Conservation (phyloP, 176 grass and related monocot species). For the Triticum monococcum region DNA sequence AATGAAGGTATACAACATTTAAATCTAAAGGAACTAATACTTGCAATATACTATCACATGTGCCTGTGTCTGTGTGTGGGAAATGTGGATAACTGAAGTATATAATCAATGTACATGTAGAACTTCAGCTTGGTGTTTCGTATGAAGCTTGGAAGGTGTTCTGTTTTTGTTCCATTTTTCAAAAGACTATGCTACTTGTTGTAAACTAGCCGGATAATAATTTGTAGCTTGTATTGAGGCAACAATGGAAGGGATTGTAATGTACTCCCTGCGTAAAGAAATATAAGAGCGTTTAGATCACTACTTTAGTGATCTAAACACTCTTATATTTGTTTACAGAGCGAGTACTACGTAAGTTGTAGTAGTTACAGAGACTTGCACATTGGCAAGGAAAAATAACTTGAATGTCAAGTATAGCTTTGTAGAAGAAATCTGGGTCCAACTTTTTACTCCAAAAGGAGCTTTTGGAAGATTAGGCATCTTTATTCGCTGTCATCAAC, state of each 20-base stretch:
- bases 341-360: background rate
- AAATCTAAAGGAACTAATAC: conserved; percentile 49
- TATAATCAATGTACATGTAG: conserved; percentile 33
- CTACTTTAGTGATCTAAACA: too few relatives aligned
- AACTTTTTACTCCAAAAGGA: background rate
- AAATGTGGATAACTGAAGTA: conserved; percentile 55
- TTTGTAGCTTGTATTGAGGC: conserved; percentile 19
- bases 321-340: too few relatives aligned
- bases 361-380: conserved; percentile 1
- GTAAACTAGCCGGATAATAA: conserved; percentile 37
- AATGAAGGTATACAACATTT: conserved; percentile 57
- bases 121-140: conserved; percentile 45
- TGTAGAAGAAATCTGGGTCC: background rate
- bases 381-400: background rate
- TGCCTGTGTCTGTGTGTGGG: conserved; percentile 6
- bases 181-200: conserved; percentile 29
- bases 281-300: too few relatives aligned
- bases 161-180: conserved; percentile 29
- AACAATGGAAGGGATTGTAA: conserved; percentile 24
- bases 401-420: background rate
- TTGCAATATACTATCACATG: conserved; percentile 31
- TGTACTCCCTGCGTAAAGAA: background rate
- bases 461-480: background rate
- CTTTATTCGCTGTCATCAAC: background rate
- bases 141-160: conserved; percentile 34